Evolutionary conservation across 2,329 filamentous ascomycete genomes (phyloP), one percentile per base, ranked within the genome.

Genomic region (Colletotrichum spaethianum): DNA sequence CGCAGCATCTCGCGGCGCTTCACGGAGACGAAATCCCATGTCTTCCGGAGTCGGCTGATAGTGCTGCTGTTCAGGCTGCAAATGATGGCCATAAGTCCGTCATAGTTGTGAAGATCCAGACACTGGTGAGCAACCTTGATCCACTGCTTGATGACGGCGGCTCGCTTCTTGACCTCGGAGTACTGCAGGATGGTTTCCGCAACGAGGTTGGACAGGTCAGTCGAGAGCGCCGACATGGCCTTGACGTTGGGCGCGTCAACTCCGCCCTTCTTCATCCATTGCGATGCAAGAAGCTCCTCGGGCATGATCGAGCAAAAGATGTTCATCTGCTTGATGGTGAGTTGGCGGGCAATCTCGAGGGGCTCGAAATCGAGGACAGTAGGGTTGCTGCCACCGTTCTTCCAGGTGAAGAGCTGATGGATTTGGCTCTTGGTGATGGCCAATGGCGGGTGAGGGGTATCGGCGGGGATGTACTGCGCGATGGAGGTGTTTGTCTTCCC

Each of bases 31-130:
- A 92, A 82, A 66, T 98, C 96, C 96, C 96, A 99, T 0, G 96
- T 99, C 78, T 92, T 93, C 79, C 93, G 94, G 11, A 99, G 86
- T 26, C 96, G 93, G 66, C 91, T 91, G 76, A 99, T 96, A 77
- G 95, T 96, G 20, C 95, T 97, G 69, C 93, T 95, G 82, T 97
- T 97, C 60, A 99, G 84, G 12, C 94, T 95, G 85, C 95, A 98
- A 78, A 98, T 94, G 76, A 99, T 98, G 9, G 96, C 95, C 95
- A 98, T 98, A 14, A 99, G 85, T 0, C 94, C 94, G 79, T 99
- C 96, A 77, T 98, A 99, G 83, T 99, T 99, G 84, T 96, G 93
- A 33, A 98, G 88, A 78, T 96, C 94, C 6, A 97, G 86, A 75
- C 94, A 97, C 77, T 93, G 94, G 76, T 93, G 89, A 0, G 94